Conservation (phyloP, 2,329 filamentous ascomycete genomes). For the Exophiala alcalophila region DNA sequence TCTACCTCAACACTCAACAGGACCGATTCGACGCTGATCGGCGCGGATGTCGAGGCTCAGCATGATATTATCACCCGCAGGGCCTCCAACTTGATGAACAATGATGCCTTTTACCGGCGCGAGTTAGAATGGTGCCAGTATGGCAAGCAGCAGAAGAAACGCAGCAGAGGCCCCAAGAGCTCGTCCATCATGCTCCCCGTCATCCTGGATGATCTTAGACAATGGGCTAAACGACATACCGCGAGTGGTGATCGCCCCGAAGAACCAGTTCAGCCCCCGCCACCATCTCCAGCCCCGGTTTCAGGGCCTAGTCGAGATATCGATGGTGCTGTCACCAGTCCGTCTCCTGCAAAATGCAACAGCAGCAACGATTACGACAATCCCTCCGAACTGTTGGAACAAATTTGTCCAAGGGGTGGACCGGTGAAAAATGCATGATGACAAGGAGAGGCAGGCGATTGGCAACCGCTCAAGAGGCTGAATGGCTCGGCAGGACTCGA, state of each 20-base stretch:
- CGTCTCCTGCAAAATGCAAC: background rate
- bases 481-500: too few species aligned
- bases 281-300: background rate
- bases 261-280: background rate
- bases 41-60: conserved; percentile 1
- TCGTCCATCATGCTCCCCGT: conserved; percentile 8
- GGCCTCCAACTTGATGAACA: conserved; percentile 2
- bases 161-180: conserved; percentile 3
- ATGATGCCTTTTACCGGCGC: background rate
- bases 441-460: too few species aligned
- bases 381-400: conserved; percentile 2
- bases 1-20: conserved; percentile 1
- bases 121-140: conserved; percentile 1
- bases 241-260: conserved; percentile 3
- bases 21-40: conserved; percentile 1
- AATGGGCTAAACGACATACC: conserved; percentile 5
- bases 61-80: conserved; percentile 7
- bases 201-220: background rate
- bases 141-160: conserved; percentile 2
- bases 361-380: conserved; percentile 15
- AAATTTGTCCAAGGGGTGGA: conserved; percentile 6
- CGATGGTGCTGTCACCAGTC: background rate
- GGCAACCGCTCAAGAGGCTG: too few species aligned
- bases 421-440: too few species aligned
- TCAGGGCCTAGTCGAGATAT: too few species aligned